A percentile compares a stretch with the other conserved stretches of the same genome.
These are phyloP conservation scores for Tricholoma furcatifolium DNA, from an alignment of 768 basidiomycete species.

Conservation along the genomic window DNA sequence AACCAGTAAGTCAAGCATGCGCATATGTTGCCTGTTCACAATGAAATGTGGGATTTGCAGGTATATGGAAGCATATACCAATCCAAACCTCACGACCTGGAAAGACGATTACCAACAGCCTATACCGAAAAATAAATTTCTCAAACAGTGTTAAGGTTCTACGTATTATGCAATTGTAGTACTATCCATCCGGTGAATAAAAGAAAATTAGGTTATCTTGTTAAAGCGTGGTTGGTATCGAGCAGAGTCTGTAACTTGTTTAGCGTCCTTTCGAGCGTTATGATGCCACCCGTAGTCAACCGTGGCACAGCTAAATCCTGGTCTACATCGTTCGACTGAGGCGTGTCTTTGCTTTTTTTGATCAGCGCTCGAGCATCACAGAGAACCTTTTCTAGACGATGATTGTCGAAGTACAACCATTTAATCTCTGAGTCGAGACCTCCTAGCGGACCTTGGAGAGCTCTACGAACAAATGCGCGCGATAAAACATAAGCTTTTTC, in stretches of 20 bases:
- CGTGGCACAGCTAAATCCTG: slow-evolving; percentile 63
- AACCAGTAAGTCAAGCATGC: slow-evolving; percentile 43
- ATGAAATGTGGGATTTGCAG: slow-evolving; percentile 22
- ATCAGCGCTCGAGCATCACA: slow-evolving; percentile 61
- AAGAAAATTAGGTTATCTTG: not conserved
- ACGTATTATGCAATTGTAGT: too few species aligned
- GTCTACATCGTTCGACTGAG: slow-evolving; percentile 29
- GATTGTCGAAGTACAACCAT: slow-evolving; percentile 67
- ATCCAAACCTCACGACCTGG: slow-evolving; percentile 82
- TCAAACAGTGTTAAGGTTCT: slow-evolving; percentile 50
- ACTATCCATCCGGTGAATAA: not conserved
- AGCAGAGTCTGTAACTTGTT: slow-evolving; percentile 55
- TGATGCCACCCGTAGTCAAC: slow-evolving; percentile 75
- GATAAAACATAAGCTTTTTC: slow-evolving; percentile 94
- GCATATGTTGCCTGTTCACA: not conserved
- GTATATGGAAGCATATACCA: slow-evolving; percentile 72
- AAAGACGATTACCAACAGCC: slow-evolving; percentile 57
- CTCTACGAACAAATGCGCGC: slow-evolving; percentile 85
- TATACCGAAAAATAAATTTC: slow-evolving; percentile 66
- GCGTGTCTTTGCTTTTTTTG: slow-evolving; percentile 55
- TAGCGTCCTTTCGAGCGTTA: slow-evolving; percentile 75
- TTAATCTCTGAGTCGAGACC: slow-evolving; percentile 71
- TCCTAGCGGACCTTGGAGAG: slow-evolving; percentile 75
- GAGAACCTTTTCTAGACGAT: slow-evolving; percentile 69
- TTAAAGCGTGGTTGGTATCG: slow-evolving; percentile 14